Evolutionary conservation across 2,329 filamentous ascomycete species (phyloP).

Genomic region (Penicillium freii): DNA sequence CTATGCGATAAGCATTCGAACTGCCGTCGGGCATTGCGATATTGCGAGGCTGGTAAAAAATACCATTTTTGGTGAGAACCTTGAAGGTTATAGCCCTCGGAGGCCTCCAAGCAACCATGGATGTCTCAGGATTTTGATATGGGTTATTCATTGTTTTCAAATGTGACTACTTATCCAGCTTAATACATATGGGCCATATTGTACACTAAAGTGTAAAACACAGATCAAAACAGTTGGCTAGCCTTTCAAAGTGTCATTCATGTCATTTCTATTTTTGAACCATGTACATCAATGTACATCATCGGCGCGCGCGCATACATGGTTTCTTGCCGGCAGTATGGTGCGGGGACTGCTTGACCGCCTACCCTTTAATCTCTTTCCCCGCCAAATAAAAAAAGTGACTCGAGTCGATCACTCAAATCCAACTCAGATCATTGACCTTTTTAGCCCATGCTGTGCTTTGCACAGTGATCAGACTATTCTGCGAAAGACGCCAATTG

Average conservation of each 20-base stretch:
- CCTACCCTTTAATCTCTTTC: slow-evolving; percentile 15
- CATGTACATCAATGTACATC: neutral
- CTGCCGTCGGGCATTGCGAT: too few relatives aligned
- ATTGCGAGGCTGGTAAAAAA: neutral
- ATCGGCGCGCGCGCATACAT: too few relatives aligned
- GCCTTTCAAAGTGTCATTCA: neutral
- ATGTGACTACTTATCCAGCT: neutral
- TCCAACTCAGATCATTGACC: neutral
- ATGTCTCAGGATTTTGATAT: neutral
- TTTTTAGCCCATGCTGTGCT: slow-evolving; percentile 25
- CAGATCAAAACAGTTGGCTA: neutral
- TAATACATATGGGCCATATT: neutral
- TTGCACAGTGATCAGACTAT: slow-evolving; percentile 23
- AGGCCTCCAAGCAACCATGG: too few relatives aligned
- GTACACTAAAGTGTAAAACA: neutral
- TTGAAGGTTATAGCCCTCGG: neutral
- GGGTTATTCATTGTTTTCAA: neutral
- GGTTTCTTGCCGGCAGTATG: slow-evolving; percentile 7
- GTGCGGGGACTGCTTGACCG: slow-evolving; percentile 15
- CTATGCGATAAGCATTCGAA: neutral
- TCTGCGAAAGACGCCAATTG: neutral
- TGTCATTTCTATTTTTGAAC: neutral
- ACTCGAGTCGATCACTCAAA: neutral
- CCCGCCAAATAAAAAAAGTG: slow-evolving; percentile 22
- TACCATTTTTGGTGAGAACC: neutral